phyloP scores from a whole-genome alignment of 1,139 yeast genomes.

The Lodderomyces oxycetoniae region DNA sequence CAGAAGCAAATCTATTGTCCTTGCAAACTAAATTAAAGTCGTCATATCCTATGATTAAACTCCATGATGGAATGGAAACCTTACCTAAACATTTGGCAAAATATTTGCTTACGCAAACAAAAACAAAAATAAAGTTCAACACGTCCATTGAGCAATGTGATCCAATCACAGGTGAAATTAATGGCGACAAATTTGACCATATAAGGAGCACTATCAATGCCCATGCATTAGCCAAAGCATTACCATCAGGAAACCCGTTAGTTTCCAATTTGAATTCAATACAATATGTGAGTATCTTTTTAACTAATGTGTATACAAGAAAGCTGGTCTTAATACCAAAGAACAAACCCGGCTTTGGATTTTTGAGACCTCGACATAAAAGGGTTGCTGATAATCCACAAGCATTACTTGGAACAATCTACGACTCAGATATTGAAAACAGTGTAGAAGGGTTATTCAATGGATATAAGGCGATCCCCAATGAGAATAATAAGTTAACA shows the following conservation, averaged over 20 bases:
- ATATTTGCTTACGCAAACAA: constrained; percentile 31
- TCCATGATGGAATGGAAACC: constrained; percentile 50
- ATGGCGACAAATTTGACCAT: constrained; percentile 40
- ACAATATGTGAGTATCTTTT: constrained; percentile 50
- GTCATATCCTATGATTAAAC: constrained; percentile 48
- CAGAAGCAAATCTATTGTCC: constrained; percentile 31
- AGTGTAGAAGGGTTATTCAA: constrained; percentile 24
- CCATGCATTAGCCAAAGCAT: constrained; percentile 22
- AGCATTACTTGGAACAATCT: constrained; percentile 76
- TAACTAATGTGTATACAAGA: constrained; percentile 53
- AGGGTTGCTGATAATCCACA: constrained; percentile 42
- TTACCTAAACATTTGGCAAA: constrained; percentile 42
- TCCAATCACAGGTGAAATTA: constrained; percentile 14
- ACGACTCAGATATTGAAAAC: constrained; percentile 77
- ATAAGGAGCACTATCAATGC: constrained; percentile 55
- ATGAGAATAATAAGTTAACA: constrained; percentile 59
- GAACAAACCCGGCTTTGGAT: constrained; percentile 72
- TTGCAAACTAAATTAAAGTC: constrained; percentile 35
- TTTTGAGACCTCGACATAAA: constrained; percentile 63
- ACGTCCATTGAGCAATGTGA: constrained; percentile 21
- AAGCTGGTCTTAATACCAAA: constrained; percentile 36
- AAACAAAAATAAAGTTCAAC: constrained; percentile 36
- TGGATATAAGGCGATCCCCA: constrained; percentile 5
- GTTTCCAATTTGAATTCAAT: constrained; percentile 20
- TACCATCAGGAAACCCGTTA: constrained; percentile 17